Evolutionary conservation across 2,329 filamentous ascomycete genomes (phyloP), one percentile per base, ranked within the genome.

Genomic region (Aquanectria penicillioides): DNA sequence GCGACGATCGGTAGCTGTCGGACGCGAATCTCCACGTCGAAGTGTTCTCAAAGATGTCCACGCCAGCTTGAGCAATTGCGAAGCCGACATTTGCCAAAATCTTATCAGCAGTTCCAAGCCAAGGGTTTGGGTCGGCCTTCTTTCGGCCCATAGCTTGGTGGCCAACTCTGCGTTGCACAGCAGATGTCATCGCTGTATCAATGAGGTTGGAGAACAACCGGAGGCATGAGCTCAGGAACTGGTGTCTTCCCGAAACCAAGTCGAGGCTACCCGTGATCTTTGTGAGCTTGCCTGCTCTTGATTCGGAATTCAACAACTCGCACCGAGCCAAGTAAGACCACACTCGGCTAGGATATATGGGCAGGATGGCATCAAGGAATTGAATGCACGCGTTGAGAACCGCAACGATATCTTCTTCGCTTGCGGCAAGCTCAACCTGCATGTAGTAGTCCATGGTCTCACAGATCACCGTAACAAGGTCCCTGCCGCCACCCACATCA

Each of bases 311-410:
- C 40, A 99, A 81, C 15, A 99, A 80, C 62, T 89, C 87, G 73
- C 92, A 96, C 56, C 92, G 88, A 4, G 89, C 87, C 68, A 99
- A 84, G 73, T 94, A 92, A 4, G 94, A 93, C 94, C 95, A 98
- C 6, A 97, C 88, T 59, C 94, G 85, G 55, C 90, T 91, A 1
- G 95, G 94, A 48, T 90, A 86, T n/a, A 85, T 90, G 67, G 84
- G 82, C 22, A 95, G 76, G 15, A 96, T 79, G 3, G 89, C 87
- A 65, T 90, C 85, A 31, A 97, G 79, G 69, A 98, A 97, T 50
- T 93, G 89, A 18, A 94, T 77, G 72, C 93, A 97, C 20, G 91
- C 87, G 10, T 81, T 80, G 54, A 89, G 74, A 43, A 94, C 83
- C 2, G 89, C 82, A 23, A 96, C 81, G 29, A 88, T 85, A 36